Evolutionary conservation across 768 basidiomycete genomes (phyloP).

Genomic region (Podaxis pistillaris): DNA sequence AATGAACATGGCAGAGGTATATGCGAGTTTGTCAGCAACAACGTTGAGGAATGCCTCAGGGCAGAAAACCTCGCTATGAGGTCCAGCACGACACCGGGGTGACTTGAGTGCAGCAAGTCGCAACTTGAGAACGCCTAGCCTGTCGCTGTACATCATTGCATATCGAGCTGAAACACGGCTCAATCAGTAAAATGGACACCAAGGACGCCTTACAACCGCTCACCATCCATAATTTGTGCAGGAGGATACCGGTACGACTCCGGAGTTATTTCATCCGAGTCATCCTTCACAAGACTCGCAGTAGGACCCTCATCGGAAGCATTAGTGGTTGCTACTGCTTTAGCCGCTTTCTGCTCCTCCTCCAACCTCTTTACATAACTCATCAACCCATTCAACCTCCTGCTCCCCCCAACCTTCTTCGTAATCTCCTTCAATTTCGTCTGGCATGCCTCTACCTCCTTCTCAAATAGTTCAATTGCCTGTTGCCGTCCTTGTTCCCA

Average conservation of each 20-base stretch:
- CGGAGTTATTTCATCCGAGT: slow-evolving; percentile 40
- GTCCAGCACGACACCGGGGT: slow-evolving; percentile 84
- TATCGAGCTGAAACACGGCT: slow-evolving; percentile 66
- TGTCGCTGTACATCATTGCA: slow-evolving; percentile 84
- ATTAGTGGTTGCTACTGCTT: slow-evolving; percentile 33
- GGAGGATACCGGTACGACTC: slow-evolving; percentile 91
- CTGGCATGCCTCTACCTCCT: slow-evolving; percentile 84
- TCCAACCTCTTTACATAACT: slow-evolving; percentile 81
- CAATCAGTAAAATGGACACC: slow-evolving; percentile 9
- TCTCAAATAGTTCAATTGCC: slow-evolving; percentile 78
- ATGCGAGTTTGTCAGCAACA: slow-evolving; percentile 94
- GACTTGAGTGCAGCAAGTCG: slow-evolving; percentile 86
- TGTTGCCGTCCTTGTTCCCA: slow-evolving; percentile 84
- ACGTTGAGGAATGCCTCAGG: slow-evolving; percentile 97
- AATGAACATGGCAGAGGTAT: slow-evolving; percentile 97
- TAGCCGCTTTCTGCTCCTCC: slow-evolving; percentile 60
- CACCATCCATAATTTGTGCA: slow-evolving; percentile 90
- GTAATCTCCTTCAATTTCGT: slow-evolving; percentile 82
- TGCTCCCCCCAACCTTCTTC: slow-evolving; percentile 83
- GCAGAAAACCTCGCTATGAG: slow-evolving; percentile 86
- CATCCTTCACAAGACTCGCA: slow-evolving; percentile 31
- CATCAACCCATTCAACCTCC: slow-evolving; percentile 75
- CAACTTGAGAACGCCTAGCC: slow-evolving; percentile 79
- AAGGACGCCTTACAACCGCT: slow-evolving; percentile 22
- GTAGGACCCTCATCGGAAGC: neutral